Percentiles rank a stretch among this genome's conserved stretches.
phyloP scores from a whole-genome alignment of 352 stramenopile genomes.

The Aphanomyces astaci region DNA sequence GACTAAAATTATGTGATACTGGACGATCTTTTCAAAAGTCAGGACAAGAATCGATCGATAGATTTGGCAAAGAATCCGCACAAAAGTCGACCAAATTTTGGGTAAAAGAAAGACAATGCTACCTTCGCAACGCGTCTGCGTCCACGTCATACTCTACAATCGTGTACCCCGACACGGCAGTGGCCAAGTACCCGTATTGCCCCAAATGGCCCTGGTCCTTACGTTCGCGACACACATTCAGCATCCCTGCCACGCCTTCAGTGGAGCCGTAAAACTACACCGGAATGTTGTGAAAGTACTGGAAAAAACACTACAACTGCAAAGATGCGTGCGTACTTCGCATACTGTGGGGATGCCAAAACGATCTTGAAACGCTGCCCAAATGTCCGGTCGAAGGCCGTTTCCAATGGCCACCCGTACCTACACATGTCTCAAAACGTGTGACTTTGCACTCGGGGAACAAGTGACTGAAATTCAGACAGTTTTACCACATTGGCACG shows the following conservation, averaged over 20 bases:
- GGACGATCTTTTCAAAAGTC: too few relatives aligned
- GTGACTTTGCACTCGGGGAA: too few relatives aligned
- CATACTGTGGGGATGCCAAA: constrained; percentile 81
- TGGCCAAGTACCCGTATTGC: constrained; percentile 46
- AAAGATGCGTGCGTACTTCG: constrained; percentile 30
- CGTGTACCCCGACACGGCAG: constrained; percentile 42
- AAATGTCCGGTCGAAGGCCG: constrained; percentile 83
- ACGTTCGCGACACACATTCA: constrained; percentile 62
- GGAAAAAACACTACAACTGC: background rate
- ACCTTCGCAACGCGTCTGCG: constrained; percentile 51
- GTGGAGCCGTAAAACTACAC: constrained; percentile 85
- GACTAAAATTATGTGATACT: too few relatives aligned
- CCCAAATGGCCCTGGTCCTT: constrained; percentile 60
- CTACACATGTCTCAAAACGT: constrained; percentile 7
- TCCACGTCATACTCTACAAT: constrained; percentile 80
- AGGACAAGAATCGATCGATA: too few relatives aligned
- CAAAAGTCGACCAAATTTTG: too few relatives aligned
- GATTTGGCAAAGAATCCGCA: too few relatives aligned
- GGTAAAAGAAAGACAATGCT: too few relatives aligned
- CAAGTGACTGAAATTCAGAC: too few relatives aligned
- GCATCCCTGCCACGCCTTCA: constrained; percentile 73
- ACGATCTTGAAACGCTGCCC: constrained; percentile 75
- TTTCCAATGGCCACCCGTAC: constrained; percentile 86
- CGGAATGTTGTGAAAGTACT: background rate
- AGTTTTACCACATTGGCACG: constrained; percentile 44